Evolutionary conservation across 306 rosid genomes (phyloP), one percentile per base, ranked within the genome.

Genomic region (Trichosanthes truncata): DNA sequence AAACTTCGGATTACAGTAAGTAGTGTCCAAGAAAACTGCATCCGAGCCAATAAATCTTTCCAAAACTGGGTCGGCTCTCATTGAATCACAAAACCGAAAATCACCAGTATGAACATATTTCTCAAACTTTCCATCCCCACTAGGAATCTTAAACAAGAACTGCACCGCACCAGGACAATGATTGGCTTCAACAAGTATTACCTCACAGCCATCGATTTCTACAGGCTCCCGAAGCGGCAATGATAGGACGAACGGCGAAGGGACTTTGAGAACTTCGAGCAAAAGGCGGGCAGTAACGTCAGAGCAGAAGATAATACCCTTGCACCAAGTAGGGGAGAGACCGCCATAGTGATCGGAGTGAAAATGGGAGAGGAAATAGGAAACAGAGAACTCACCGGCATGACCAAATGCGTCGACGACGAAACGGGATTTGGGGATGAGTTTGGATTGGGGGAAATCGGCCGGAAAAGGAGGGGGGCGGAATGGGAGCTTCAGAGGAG

Each of bases 81-180:
- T 92, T 0, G 84, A 85, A 33, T 17, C 56, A 49, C 74, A 86
- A 41, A 91, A 94, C 73, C 97, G 86, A 78, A 94, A 94, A 84
- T 92, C 98, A 5, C 97, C 98, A 0, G 98, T 94, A 79, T 94
- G 98, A 79, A 94, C 88, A 53, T 89, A 94, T 87, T 93, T 89
- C 79, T 78, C 83, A 36, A 51, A 26, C 41, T 79, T 40, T 4
- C 85, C 89, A 18, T 78, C 68, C 29, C 25, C 17, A 53, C 26
- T 21, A 11, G 90, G 89, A 75, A 91, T 62, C 38, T 84, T 81
- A 80, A 92, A 94, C 76, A 94, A 79, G 76, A 94, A 94, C 51
- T 92, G 97, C 14, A 92, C 97, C 4, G 98, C 97, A 35, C 97
- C 97, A 0, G 97, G 95, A 59, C 95, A 94, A 79, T 94, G 98